A percentile compares a stretch with the other conserved stretches of the same genome.
Conservation (phyloP, 2,329 filamentous ascomycete species). For the Paecilomyces fulvus region DNA sequence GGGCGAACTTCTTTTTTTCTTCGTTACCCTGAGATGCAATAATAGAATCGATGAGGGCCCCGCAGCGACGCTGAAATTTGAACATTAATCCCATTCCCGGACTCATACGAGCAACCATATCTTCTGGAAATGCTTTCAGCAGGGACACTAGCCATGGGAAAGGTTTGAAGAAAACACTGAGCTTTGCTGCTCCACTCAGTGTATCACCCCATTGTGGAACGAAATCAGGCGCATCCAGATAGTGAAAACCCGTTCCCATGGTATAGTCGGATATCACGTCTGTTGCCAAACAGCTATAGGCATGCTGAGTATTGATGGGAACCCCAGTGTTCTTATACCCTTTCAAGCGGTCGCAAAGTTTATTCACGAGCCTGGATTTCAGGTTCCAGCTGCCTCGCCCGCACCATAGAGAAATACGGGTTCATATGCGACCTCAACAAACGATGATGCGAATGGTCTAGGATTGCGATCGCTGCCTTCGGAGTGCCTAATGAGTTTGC, state of each 20-base stretch:
- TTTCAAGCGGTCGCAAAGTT: constrained; percentile 15
- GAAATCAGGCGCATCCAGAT: constrained; percentile 23
- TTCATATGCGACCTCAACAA: constrained; percentile 24
- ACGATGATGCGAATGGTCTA: constrained; percentile 24
- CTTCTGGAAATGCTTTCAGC: constrained; percentile 13
- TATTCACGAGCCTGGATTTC: constrained; percentile 13
- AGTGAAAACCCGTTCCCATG: constrained; percentile 22
- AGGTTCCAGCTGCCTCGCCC: constrained; percentile 18
- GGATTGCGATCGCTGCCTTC: constrained; percentile 21
- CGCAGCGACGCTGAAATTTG: constrained; percentile 13
- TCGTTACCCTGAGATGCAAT: constrained; percentile 4
- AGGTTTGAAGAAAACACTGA: constrained; percentile 12
- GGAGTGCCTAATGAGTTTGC: constrained; percentile 20
- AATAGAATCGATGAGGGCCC: constrained; percentile 7
- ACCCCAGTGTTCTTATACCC: constrained; percentile 7
- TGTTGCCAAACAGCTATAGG: constrained; percentile 35
- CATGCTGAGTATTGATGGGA: constrained; percentile 16
- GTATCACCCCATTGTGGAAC: constrained; percentile 22
- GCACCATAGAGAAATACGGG: constrained; percentile 25
- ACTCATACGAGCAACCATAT: constrained; percentile 6
- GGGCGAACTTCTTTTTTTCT: not conserved
- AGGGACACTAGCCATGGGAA: constrained; percentile 11
- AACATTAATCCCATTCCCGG: constrained; percentile 10
- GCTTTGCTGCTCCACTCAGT: constrained; percentile 15
- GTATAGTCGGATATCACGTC: constrained; percentile 40